These are phyloP conservation scores for Lactarius tabidus DNA, from an alignment of 768 basidiomycete genomes.

Conservation along the genomic window DNA sequence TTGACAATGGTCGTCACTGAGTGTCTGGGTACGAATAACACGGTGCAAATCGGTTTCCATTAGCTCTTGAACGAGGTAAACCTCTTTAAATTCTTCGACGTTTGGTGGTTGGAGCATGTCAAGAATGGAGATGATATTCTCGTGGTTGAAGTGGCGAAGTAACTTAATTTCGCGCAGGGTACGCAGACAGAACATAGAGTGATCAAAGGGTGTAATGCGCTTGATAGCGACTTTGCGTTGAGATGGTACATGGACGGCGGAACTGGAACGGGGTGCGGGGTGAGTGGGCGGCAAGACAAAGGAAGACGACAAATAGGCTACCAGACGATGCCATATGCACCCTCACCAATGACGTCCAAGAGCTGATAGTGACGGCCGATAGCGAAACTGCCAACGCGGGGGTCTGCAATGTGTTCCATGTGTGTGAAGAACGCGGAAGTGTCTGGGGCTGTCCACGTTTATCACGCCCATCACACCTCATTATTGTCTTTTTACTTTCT, in stretches of 20 bases:
- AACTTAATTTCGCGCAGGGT: constrained; percentile 96
- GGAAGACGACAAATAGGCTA: constrained; percentile 22
- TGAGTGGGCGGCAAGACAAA: background rate
- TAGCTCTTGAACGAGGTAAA: constrained; percentile 69
- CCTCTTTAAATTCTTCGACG: constrained; percentile 80
- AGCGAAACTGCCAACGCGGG: constrained; percentile 29
- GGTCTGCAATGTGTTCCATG: constrained; percentile 32
- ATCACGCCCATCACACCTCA: too few relatives aligned
- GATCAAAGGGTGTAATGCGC: constrained; percentile 93
- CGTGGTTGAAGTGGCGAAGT: constrained; percentile 79
- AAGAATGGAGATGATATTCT: constrained; percentile 92
- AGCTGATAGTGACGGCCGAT: constrained; percentile 76
- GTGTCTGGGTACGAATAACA: constrained; percentile 90
- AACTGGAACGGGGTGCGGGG: constrained; percentile 36
- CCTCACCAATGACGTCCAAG: constrained; percentile 83
- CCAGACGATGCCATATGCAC: constrained; percentile 94
- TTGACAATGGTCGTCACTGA: constrained; percentile 93
- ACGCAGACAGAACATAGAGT: constrained; percentile 89
- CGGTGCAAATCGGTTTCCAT: constrained; percentile 97
- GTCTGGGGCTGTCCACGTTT: too few relatives aligned
- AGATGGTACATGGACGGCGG: constrained; percentile 82
- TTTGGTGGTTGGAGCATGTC: constrained; percentile 81
- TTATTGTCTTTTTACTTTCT: background rate
- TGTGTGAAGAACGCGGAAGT: constrained; percentile 4
- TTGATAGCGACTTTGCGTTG: constrained; percentile 95